Conservation (phyloP, 1,284 basidiomycete species). For the Mycena citricolor region DNA sequence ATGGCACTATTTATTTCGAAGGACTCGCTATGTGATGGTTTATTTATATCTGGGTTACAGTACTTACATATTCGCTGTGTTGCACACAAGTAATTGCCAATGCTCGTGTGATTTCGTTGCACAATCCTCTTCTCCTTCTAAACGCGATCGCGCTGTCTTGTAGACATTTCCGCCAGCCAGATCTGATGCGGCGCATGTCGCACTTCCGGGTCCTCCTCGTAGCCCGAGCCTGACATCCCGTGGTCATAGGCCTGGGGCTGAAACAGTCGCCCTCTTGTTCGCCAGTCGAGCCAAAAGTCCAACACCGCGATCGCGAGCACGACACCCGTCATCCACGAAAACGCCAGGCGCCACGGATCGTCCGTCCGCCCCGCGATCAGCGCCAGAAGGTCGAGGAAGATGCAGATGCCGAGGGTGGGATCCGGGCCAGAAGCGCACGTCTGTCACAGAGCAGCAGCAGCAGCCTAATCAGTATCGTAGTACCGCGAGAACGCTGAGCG, state of each 20-base stretch:
- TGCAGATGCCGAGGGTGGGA: slow-evolving; percentile 33
- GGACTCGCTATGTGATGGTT: slow-evolving; percentile 21
- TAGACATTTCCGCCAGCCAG: neutral
- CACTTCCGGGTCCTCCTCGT: neutral
- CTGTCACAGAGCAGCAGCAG: slow-evolving; percentile 19
- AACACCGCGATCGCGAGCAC: slow-evolving; percentile 12
- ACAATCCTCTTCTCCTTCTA: too few relatives aligned
- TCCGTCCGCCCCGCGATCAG: slow-evolving; percentile 26
- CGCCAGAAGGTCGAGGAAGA: slow-evolving; percentile 31
- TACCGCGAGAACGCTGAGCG: neutral
- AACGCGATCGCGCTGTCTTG: neutral
- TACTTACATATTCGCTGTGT: too few relatives aligned
- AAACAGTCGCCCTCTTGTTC: too few relatives aligned
- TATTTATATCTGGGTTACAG: too few relatives aligned
- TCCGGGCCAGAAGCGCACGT: slow-evolving; percentile 37
- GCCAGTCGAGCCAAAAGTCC: slow-evolving; percentile 9
- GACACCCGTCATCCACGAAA: slow-evolving; percentile 13
- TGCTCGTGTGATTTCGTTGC: too few relatives aligned
- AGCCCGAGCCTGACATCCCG: too few relatives aligned
- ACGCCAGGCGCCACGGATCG: slow-evolving; percentile 14
- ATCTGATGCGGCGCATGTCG: neutral
- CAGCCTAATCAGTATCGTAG: neutral
- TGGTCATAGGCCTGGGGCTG: too few relatives aligned
- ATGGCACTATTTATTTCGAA: slow-evolving; percentile 18
- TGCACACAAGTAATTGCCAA: too few relatives aligned